Evolutionary conservation across 345 rosid species (phyloP).

Genomic region (Aethionema arabicum): DNA sequence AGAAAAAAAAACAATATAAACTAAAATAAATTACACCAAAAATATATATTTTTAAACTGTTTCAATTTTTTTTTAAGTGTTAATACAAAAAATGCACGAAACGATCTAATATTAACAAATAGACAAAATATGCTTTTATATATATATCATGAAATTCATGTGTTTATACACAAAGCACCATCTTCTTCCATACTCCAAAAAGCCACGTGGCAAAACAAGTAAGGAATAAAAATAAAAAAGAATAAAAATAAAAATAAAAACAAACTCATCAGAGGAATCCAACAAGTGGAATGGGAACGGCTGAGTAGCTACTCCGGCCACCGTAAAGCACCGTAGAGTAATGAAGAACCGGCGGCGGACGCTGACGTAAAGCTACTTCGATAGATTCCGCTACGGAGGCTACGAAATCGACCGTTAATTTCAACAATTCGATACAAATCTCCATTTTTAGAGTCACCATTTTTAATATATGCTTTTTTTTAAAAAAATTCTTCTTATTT

Average conservation of each 20-base stretch:
- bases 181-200: constrained; percentile 16
- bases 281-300: constrained; percentile 33
- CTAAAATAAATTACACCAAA: too few species aligned
- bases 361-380: constrained; percentile 36
- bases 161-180: constrained; percentile 7
- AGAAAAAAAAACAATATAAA: too few species aligned
- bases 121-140: too few species aligned
- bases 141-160: not conserved
- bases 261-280: constrained; percentile 22
- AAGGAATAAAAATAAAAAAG: constrained; percentile 17
- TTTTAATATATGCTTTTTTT: constrained; percentile 3
- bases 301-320: constrained; percentile 30
- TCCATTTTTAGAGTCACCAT: constrained; percentile 36
- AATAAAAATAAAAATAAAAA: not conserved
- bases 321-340: constrained; percentile 12
- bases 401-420: constrained; percentile 31
- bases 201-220: constrained; percentile 17
- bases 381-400: constrained; percentile 37
- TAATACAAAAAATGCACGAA: too few species aligned
- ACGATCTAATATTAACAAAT: too few species aligned
- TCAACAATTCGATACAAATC: constrained; percentile 40
- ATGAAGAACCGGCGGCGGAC: constrained; percentile 31
- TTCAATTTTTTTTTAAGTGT: too few species aligned
- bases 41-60: too few species aligned
- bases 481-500: not conserved